These are phyloP conservation scores for Gonapodya sp. DNA, from an alignment of 192 early-diverging fungal species.

Conservation along the genomic window DNA sequence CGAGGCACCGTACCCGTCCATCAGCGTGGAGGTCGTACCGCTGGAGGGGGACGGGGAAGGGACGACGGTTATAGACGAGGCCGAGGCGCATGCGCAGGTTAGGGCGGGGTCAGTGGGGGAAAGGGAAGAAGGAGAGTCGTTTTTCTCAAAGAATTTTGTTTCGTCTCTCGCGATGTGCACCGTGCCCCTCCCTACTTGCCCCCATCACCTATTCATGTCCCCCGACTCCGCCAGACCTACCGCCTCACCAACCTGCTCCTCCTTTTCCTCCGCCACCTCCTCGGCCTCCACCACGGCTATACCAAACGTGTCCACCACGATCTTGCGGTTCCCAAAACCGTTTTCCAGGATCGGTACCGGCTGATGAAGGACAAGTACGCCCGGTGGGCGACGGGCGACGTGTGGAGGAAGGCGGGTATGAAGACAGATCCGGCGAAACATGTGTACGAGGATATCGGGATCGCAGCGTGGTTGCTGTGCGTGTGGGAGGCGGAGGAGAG, in stretches of 20 bases:
- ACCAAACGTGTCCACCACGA: constrained; percentile 61
- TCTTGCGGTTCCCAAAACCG: constrained; percentile 56
- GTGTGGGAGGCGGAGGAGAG: constrained; percentile 48
- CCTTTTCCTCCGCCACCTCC: not conserved
- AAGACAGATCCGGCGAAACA: constrained; percentile 75
- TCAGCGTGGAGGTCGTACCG: too few species aligned
- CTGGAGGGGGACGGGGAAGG: too few species aligned
- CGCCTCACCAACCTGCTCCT: not conserved
- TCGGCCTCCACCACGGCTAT: constrained; percentile 34
- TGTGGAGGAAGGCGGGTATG: not conserved
- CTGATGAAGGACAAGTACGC: constrained; percentile 61
- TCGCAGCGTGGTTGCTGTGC: constrained; percentile 69
- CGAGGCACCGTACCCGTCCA: too few species aligned
- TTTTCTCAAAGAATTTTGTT: too few species aligned
- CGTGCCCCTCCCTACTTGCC: too few species aligned
- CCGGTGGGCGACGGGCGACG: constrained; percentile 53
- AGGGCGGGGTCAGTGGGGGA: too few species aligned
- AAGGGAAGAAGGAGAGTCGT: too few species aligned
- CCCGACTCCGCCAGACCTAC: not conserved
- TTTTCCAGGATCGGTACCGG: constrained; percentile 51
- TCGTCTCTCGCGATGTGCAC: too few species aligned
- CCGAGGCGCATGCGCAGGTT: too few species aligned
- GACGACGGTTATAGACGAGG: too few species aligned
- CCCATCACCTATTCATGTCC: too few species aligned
- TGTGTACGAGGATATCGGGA: constrained; percentile 80